phyloP scores from a whole-genome alignment of 208 protist species.

The Crithidia acanthocephali region DNA sequence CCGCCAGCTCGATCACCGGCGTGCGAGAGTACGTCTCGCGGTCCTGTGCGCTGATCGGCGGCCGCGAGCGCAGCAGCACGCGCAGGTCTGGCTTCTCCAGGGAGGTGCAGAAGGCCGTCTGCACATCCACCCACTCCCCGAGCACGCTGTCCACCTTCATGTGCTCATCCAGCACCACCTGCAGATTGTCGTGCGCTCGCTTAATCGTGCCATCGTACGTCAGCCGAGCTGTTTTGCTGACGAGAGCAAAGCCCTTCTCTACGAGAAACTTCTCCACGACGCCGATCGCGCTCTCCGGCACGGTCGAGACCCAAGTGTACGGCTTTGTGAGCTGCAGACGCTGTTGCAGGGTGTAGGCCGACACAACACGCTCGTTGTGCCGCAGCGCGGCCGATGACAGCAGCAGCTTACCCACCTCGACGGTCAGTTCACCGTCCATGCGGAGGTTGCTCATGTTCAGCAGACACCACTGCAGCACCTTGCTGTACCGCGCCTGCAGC shows the following conservation, averaged over 20 bases:
- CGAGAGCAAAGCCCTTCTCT: conserved; percentile 58
- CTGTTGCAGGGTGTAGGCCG: conserved; percentile 89
- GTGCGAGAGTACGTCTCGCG: conserved; percentile 57
- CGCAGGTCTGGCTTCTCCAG: conserved; percentile 66
- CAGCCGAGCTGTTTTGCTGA: conserved; percentile 41
- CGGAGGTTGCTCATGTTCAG: conserved; percentile 92
- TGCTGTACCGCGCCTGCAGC: conserved; percentile 81
- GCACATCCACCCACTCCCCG: conserved; percentile 78
- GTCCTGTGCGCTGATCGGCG: conserved; percentile 60
- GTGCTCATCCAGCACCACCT: conserved; percentile 67
- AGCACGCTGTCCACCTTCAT: conserved; percentile 66
- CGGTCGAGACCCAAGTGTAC: conserved; percentile 80
- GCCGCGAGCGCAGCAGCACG: conserved; percentile 77
- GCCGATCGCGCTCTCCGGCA: conserved; percentile 59
- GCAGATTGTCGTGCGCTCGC: conserved; percentile 70
- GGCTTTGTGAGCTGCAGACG: conserved; percentile 84
- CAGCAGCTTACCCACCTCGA: conserved; percentile 85
- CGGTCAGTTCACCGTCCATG: conserved; percentile 88
- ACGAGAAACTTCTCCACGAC: conserved; percentile 56
- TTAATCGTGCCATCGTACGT: conserved; percentile 83
- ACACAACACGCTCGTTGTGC: conserved; percentile 66
- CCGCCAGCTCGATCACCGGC: conserved; percentile 67
- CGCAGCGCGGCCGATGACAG: conserved; percentile 49
- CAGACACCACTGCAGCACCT: conserved; percentile 92
- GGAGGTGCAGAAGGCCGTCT: conserved; percentile 80